A percentile compares a stretch with the other conserved stretches of the same genome.
Conservation (phyloP, 805 yeast genomes). For the Sugiyamaella boreocaroliniensis region DNA sequence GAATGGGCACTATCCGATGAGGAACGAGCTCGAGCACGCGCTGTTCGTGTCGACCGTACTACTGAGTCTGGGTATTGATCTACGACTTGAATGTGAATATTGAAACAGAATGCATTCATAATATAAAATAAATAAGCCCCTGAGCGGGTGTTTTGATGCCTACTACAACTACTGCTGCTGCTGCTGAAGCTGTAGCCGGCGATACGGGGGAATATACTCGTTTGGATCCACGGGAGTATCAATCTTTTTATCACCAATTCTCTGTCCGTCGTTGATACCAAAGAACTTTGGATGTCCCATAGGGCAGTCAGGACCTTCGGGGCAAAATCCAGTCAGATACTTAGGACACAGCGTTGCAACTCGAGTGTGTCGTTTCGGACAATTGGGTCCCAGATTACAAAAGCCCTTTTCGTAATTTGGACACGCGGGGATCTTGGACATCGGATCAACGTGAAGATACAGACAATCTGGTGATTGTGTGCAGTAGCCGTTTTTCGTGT, state of each 20-base stretch:
- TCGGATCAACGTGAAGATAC: conserved; percentile 86
- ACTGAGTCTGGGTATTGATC: not conserved
- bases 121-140: not conserved
- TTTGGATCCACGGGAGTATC: not conserved
- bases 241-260: not conserved
- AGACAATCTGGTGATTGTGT: conserved; percentile 92
- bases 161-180: no score
- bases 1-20: conserved; percentile 74
- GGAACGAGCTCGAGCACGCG: conserved; percentile 43
- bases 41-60: conserved; percentile 19
- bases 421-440: conserved; percentile 82
- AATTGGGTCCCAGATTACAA: conserved; percentile 85
- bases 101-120: not conserved
- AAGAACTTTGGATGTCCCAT: conserved; percentile 73
- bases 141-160: not conserved
- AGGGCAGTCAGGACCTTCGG: conserved; percentile 73
- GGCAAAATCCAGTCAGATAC: conserved; percentile 88
- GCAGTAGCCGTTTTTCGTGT: conserved; percentile 60
- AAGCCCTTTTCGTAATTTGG: conserved; percentile 78
- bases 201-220: no score
- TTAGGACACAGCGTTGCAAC: conserved; percentile 63
- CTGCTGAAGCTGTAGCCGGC: no score
- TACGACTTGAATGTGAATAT: not conserved
- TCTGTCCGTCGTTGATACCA: conserved; percentile 23
- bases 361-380: conserved; percentile 74